Conservation (phyloP, 495 filamentous ascomycete species). For the Cryomyces minteri region DNA sequence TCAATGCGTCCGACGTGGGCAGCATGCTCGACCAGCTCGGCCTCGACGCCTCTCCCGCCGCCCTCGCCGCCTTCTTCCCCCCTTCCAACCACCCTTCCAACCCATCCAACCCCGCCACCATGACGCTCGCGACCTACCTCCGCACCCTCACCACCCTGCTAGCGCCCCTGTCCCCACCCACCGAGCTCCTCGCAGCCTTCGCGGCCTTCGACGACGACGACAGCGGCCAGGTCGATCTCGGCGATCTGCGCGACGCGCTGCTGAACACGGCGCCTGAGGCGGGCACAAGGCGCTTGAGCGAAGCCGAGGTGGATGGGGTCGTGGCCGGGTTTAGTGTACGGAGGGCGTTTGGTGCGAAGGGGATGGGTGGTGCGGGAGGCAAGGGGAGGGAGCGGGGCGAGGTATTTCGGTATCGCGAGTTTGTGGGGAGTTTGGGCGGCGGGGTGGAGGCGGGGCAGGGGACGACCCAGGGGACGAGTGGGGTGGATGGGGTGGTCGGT, state of each 20-base stretch:
- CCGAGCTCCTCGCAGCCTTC: slow-evolving; percentile 71
- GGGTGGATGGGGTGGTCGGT: no score
- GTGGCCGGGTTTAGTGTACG: slow-evolving; percentile 69
- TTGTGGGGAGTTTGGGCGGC: slow-evolving; percentile 37
- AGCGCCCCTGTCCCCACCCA: slow-evolving; percentile 47
- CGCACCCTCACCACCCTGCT: slow-evolving; percentile 55
- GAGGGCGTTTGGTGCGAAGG: slow-evolving; percentile 47
- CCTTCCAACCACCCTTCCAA: slow-evolving; percentile 16
- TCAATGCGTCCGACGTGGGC: slow-evolving; percentile 58
- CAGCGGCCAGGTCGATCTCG: slow-evolving; percentile 74
- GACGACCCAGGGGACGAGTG: no score
- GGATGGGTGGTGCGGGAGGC: slow-evolving; percentile 23
- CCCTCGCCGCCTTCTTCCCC: slow-evolving; percentile 53
- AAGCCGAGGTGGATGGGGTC: slow-evolving; percentile 65
- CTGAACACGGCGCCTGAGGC: slow-evolving; percentile 61
- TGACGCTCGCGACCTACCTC: slow-evolving; percentile 71
- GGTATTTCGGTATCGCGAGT: slow-evolving; percentile 64
- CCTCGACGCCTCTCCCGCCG: slow-evolving; percentile 34
- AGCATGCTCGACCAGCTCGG: slow-evolving; percentile 64
- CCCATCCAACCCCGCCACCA: slow-evolving; percentile 25
- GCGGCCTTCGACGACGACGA: slow-evolving; percentile 93
- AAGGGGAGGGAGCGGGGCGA: slow-evolving; percentile 35
- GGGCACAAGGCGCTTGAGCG: slow-evolving; percentile 46
- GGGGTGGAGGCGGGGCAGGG: neutral
- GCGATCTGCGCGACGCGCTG: slow-evolving; percentile 65